Conservation (phyloP, 331 rosid genomes). For the Pyrus hybrid region DNA sequence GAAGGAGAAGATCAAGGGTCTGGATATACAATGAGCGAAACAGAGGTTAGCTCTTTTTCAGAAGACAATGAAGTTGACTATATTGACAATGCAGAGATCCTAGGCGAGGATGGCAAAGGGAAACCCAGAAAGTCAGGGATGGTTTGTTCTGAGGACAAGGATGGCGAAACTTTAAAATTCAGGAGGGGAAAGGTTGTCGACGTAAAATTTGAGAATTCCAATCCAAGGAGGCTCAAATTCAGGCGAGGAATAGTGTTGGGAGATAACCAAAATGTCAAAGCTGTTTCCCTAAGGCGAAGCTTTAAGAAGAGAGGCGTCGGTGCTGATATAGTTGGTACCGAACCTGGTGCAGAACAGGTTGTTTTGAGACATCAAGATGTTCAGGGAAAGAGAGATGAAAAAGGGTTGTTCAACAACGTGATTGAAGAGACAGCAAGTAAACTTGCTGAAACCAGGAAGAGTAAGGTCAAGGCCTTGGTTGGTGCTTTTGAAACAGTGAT, state of each 20-base stretch:
- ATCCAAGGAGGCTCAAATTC: slow-evolving; percentile 67
- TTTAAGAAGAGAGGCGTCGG: slow-evolving; percentile 33
- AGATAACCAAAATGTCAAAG: slow-evolving; percentile 24
- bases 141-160: slow-evolving; percentile 31
- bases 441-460: slow-evolving; percentile 64
- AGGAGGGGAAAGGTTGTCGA: slow-evolving; percentile 64
- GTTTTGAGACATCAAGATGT: slow-evolving; percentile 68
- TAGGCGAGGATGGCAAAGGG: slow-evolving; percentile 20
- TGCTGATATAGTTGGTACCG: slow-evolving; percentile 1
- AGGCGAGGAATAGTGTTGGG: slow-evolving; percentile 42
- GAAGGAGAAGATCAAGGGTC: slow-evolving; percentile 43
- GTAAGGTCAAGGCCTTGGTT: slow-evolving; percentile 98
- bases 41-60: slow-evolving; percentile 31
- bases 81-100: slow-evolving; percentile 24
- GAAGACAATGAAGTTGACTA: slow-evolving; percentile 30
- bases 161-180: slow-evolving; percentile 36
- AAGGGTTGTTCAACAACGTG: slow-evolving; percentile 71
- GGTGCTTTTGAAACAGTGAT: slow-evolving; percentile 50
- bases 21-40: slow-evolving; percentile 42
- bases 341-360: slow-evolving; percentile 39
- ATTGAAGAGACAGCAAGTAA: slow-evolving; percentile 93
- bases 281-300: slow-evolving; percentile 27
- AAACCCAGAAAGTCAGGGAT: slow-evolving; percentile 19
- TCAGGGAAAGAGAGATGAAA: slow-evolving; percentile 64
- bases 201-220: slow-evolving; percentile 25